Evolutionary conservation across 2,329 filamentous ascomycete species (phyloP).

Genomic region (Gaeumannomyces sp.): DNA sequence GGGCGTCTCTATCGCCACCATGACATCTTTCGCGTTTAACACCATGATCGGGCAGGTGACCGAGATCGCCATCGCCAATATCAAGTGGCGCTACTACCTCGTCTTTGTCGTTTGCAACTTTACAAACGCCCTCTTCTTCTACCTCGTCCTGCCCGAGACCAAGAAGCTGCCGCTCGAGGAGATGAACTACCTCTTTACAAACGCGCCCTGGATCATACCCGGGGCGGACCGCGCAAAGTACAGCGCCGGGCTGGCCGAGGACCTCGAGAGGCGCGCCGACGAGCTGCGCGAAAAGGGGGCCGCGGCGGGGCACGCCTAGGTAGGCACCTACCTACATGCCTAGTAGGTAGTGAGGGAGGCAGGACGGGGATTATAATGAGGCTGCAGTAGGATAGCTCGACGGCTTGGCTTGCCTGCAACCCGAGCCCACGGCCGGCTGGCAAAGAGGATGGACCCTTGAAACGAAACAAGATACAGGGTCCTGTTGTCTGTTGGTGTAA

Average conservation of each 20-base stretch:
- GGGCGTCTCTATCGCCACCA: slow-evolving; percentile 68
- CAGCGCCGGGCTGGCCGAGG: slow-evolving; percentile 34
- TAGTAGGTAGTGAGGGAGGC: neutral
- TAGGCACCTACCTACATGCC: no score
- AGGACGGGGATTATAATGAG: no score
- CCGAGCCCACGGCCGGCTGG: no score
- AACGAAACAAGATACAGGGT: neutral
- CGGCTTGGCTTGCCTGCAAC: neutral
- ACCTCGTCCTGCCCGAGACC: slow-evolving; percentile 57
- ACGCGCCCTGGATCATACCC: slow-evolving; percentile 56
- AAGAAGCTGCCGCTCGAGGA: slow-evolving; percentile 56
- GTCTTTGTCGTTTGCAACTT: slow-evolving; percentile 57
- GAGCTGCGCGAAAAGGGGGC: slow-evolving; percentile 47
- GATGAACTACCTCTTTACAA: slow-evolving; percentile 57
- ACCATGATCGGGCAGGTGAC: slow-evolving; percentile 69
- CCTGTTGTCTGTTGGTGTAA: no score
- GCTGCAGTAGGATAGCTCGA: no score
- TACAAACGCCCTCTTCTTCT: slow-evolving; percentile 40
- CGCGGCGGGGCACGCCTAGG: slow-evolving; percentile 3
- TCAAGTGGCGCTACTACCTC: slow-evolving; percentile 42
- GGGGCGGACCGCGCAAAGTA: slow-evolving; percentile 46
- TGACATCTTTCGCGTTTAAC: slow-evolving; percentile 69
- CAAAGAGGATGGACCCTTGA: neutral
- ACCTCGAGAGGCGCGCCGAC: slow-evolving; percentile 50
- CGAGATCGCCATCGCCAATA: slow-evolving; percentile 41